These are phyloP conservation scores for Fraxinus floribunda DNA, from an alignment of 305 asterid species.

Conservation along the genomic window DNA sequence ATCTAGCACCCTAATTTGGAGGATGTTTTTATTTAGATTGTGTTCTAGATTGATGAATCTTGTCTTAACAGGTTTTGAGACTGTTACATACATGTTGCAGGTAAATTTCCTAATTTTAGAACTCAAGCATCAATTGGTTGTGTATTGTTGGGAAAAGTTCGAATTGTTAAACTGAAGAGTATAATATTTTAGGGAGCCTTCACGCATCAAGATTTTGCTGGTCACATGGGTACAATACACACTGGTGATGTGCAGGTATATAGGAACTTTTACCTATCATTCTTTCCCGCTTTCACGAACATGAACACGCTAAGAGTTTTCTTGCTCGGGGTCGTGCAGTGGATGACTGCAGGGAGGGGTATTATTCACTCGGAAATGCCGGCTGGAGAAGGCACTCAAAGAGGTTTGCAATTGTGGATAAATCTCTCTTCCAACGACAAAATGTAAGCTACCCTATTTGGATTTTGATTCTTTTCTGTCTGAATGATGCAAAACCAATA, in stretches of 20 bases:
- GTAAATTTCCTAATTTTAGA: slow-evolving; percentile 29
- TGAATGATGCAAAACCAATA: neutral
- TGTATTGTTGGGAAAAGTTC: neutral
- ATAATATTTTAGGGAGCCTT: slow-evolving; percentile 54
- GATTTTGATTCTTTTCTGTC: neutral
- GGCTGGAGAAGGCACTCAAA: slow-evolving; percentile 65
- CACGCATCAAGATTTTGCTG: slow-evolving; percentile 88
- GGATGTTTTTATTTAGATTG: neutral
- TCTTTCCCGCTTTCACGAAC: neutral
- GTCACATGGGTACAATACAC: slow-evolving; percentile 79
- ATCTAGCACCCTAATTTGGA: neutral
- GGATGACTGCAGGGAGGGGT: slow-evolving; percentile 98
- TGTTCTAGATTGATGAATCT: neutral
- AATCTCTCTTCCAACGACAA: slow-evolving; percentile 82
- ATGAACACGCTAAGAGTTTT: neutral
- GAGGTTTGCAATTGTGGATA: slow-evolving; percentile 84
- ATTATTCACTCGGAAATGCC: slow-evolving; percentile 97
- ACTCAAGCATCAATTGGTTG: neutral
- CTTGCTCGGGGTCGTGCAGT: slow-evolving; percentile 40
- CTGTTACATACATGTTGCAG: slow-evolving; percentile 82
- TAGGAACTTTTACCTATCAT: neutral
- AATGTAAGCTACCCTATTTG: slow-evolving; percentile 43
- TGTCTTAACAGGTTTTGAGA: slow-evolving; percentile 69
- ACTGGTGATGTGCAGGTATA: slow-evolving; percentile 85
- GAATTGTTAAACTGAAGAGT: neutral